A percentile compares a stretch with the other conserved stretches of the same genome.
Evolutionary conservation across 164 flowering plant genomes (phyloP).

Genomic region (Magnolia kwangsiensis): DNA sequence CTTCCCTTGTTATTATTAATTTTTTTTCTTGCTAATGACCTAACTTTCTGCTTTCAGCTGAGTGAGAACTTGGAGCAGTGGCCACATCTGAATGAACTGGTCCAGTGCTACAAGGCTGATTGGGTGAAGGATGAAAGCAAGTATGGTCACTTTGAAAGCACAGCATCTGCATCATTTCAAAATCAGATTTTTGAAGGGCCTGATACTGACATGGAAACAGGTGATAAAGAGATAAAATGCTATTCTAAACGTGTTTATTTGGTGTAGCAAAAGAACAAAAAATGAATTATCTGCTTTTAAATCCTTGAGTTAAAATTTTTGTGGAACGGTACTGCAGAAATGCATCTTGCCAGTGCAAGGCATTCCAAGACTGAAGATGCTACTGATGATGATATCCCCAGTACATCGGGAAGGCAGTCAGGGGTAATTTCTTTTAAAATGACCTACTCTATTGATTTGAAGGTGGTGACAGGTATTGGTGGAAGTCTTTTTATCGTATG

Average conservation of each 20-base stretch:
- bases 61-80: slow-evolving; percentile 92
- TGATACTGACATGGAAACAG: slow-evolving; percentile 96
- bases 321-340: slow-evolving; percentile 47
- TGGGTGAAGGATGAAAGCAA: slow-evolving; percentile 92
- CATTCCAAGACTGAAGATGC: slow-evolving; percentile 56
- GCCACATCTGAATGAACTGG: slow-evolving; percentile 91
- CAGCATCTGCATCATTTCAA: slow-evolving; percentile 47
- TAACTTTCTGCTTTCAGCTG: slow-evolving; percentile 39
- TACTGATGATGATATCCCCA: slow-evolving; percentile 74
- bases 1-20: too few relatives aligned
- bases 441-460: background rate
- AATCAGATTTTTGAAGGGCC: slow-evolving; percentile 95
- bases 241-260: background rate
- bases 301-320: background rate
- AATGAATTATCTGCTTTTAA: background rate
- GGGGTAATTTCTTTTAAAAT: slow-evolving; percentile 25
- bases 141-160: slow-evolving; percentile 89
- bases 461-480: background rate
- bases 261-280: background rate
- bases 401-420: slow-evolving; percentile 78
- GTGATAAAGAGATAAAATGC: slow-evolving; percentile 25
- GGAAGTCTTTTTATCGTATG: background rate
- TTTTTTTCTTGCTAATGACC: background rate
- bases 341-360: slow-evolving; percentile 70
- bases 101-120: slow-evolving; percentile 86